Conservation (phyloP, 306 rosid genomes). For the Benincasa hispida region DNA sequence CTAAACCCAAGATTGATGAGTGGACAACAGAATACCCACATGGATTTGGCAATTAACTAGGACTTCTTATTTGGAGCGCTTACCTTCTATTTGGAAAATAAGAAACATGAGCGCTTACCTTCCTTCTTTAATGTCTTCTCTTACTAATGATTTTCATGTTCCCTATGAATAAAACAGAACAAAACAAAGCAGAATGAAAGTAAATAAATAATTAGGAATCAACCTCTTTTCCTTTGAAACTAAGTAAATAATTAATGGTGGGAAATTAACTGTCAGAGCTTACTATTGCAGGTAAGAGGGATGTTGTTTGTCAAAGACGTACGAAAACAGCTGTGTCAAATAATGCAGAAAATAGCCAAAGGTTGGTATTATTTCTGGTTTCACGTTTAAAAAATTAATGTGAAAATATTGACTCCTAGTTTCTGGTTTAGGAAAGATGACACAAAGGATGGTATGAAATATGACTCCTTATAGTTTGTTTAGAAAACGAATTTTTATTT, state of each 20-base stretch:
- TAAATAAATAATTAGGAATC: not conserved
- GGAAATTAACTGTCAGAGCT: slow-evolving; percentile 8
- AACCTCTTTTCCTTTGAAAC: not conserved
- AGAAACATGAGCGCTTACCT: not conserved
- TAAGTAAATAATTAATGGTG: not conserved
- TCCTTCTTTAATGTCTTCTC: not conserved
- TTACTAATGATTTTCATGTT: not conserved
- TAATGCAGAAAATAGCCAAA: slow-evolving; percentile 72
- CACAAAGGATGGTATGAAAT: not conserved
- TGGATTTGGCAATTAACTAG: not conserved
- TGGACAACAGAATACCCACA: not conserved
- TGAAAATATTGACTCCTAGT: not conserved
- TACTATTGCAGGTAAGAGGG: slow-evolving; percentile 71
- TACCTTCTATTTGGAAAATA: too few relatives aligned
- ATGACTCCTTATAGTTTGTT: not conserved
- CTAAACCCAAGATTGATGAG: not conserved
- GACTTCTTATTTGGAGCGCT: not conserved
- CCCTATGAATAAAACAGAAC: not conserved
- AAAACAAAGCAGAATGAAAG: not conserved
- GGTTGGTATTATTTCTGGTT: slow-evolving; percentile 37
- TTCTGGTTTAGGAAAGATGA: not conserved
- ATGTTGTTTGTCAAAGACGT: slow-evolving; percentile 86
- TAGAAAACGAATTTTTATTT: not conserved
- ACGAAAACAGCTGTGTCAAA: slow-evolving; percentile 74
- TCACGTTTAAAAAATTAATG: slow-evolving; percentile 4